These are phyloP conservation scores for Aspergillus steynii DNA, from an alignment of 495 filamentous ascomycete genomes.

Conservation along the genomic window DNA sequence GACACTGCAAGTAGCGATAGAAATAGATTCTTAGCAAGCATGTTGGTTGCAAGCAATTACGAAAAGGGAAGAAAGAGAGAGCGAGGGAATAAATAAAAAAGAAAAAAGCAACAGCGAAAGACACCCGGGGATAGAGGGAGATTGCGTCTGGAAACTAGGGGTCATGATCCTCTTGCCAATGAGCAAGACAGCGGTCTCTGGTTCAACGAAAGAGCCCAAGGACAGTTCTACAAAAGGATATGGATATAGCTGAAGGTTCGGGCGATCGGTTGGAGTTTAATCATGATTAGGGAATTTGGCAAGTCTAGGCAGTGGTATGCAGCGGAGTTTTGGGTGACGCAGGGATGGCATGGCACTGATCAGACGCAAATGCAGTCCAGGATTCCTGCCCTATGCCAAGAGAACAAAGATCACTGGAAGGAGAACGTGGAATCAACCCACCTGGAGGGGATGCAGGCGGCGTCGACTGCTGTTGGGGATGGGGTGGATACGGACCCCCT, in stretches of 20 bases:
- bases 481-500: neutral
- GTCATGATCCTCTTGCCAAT: neutral
- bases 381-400: neutral
- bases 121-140: neutral
- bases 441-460: neutral
- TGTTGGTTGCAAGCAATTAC: neutral
- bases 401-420: neutral
- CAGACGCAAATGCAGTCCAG: neutral
- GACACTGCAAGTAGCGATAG: slow-evolving; percentile 9
- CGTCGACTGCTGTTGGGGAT: slow-evolving; percentile 4
- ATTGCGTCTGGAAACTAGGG: neutral
- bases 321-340: neutral
- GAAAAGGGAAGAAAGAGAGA: neutral
- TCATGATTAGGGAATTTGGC: neutral
- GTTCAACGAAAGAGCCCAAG: neutral
- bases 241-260: neutral
- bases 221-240: neutral
- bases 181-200: neutral
- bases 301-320: neutral
- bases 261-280: neutral
- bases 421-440: neutral
- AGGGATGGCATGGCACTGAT: neutral
- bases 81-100: neutral
- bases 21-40: slow-evolving; percentile 7
- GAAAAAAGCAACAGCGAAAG: neutral